Base-by-base conservation (phyloP, 805 yeast genomes). In the Cyberlindnera petersonii region DNA sequence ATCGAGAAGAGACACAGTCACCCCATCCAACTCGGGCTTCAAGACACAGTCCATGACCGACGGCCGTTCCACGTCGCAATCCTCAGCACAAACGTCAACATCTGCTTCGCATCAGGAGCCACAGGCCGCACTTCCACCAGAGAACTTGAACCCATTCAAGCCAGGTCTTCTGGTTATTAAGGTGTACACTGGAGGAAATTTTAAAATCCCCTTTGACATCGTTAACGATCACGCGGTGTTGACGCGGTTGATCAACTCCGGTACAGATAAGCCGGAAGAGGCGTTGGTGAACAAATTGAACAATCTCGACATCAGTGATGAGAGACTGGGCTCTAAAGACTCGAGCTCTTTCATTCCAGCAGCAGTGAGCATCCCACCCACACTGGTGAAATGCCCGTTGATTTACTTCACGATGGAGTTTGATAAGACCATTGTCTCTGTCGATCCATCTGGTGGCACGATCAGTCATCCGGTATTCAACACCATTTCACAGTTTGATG, bases 401-500 rank as follows among this genome's bases (percentile, higher is more conserved):
- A 72, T 93, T 26, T 86, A 86, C 61, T 74, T 89, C 54, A 87
- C 95, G 2, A 71, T 93, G 31, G 99, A 93, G 63, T 91, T 88
- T 58, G 99, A 93, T 64, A 93, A 93, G 63, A 87, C 91, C 35
- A 93, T 89, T 49, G 82, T 93, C 47, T 74, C 88, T 13, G 79
- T 91, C 35, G 95, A 88, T 50, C 93, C 98, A 3, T 77, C 80
- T 21, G 77, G 84, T 37, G 96, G 96, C 27, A 77, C 95, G 0
- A 77, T 87, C 44, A 74, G 75, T 30, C 68, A 72, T 40, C 91
- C 96, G 1, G 75, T 76, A 14, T 93, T 95, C 78, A 93, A 88
- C 60, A 85, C 85, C 51, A 87, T 87, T 9, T 84, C 95, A 13
- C 79, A 89, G 4, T 93, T 93, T 56, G 99, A 93, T 71, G 94